phyloP scores from a whole-genome alignment of 306 rosid genomes.

The Malus asiatica region DNA sequence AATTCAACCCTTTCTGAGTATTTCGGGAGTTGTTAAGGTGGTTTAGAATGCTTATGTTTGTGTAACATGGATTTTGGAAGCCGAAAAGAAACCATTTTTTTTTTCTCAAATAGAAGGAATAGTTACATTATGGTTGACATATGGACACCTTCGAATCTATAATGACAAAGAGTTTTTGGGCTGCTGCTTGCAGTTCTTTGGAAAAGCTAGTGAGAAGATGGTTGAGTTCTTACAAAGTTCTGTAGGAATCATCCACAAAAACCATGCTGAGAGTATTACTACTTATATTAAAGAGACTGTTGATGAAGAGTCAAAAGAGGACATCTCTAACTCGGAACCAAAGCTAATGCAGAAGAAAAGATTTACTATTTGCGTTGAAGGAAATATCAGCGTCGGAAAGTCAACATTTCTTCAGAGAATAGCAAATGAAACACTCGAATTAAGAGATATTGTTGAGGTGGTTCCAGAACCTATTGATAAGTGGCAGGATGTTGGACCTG shows the following conservation, averaged over 20 bases:
- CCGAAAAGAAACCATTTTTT: background rate
- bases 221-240: conserved; percentile 82
- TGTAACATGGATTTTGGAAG: background rate
- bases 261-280: conserved; percentile 94
- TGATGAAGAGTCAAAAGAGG: conserved; percentile 74
- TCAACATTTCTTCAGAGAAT: conserved; percentile 88
- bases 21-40: background rate
- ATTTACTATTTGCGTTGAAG: conserved; percentile 88
- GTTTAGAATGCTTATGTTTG: background rate
- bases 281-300: conserved; percentile 79
- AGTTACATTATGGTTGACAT: background rate
- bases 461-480: conserved; percentile 92
- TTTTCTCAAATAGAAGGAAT: background rate
- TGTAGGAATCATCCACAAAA: conserved; percentile 90
- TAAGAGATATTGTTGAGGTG: conserved; percentile 88
- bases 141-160: background rate
- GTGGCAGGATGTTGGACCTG: conserved; percentile 98
- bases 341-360: conserved; percentile 51
- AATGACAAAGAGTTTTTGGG: conserved; percentile 10
- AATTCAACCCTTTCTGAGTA: background rate
- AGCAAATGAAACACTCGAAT: conserved; percentile 85
- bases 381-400: conserved; percentile 95
- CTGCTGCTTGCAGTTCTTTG: conserved; percentile 56
- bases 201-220: conserved; percentile 80
- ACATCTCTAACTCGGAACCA: conserved; percentile 29